These are phyloP conservation scores for Cladosporium sp. DNA, from an alignment of 2,329 filamentous ascomycete genomes.

Conservation along the genomic window DNA sequence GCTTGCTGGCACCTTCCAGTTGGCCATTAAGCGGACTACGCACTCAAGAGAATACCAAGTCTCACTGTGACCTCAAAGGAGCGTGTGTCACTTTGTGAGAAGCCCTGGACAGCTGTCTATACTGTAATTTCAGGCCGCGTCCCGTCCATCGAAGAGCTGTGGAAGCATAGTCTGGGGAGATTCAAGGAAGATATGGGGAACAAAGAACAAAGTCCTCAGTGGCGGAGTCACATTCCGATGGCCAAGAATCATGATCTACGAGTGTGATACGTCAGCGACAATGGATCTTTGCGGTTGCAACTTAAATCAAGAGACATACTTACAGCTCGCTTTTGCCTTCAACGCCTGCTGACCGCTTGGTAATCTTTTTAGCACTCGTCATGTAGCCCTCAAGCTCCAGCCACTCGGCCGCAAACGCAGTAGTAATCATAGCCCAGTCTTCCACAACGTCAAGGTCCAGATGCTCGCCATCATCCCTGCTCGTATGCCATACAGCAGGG, in stretches of 20 bases:
- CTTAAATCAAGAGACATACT: conserved; percentile 6
- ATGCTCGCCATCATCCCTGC: conserved; percentile 78
- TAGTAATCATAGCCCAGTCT: conserved; percentile 83
- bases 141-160: too few relatives aligned
- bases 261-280: neutral
- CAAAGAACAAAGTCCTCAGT: too few relatives aligned
- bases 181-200: too few relatives aligned
- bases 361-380: neutral
- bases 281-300: neutral
- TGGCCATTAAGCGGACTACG: too few relatives aligned
- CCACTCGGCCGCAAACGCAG: conserved; percentile 87
- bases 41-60: too few relatives aligned
- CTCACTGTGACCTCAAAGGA: too few relatives aligned
- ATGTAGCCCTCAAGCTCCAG: conserved; percentile 67
- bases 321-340: conserved; percentile 7
- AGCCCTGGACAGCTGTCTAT: too few relatives aligned
- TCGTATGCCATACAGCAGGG: conserved; percentile 79
- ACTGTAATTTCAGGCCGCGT: too few relatives aligned
- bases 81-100: too few relatives aligned
- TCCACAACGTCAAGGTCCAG: conserved; percentile 73
- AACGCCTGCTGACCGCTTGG: neutral
- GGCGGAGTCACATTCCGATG: neutral
- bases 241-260: neutral
- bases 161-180: too few relatives aligned
- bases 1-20: too few relatives aligned